Percentiles rank a stretch among this genome's conserved stretches.
These are phyloP conservation scores for Pseudoturritis turrita DNA, from an alignment of 345 rosid species.

Conservation along the genomic window DNA sequence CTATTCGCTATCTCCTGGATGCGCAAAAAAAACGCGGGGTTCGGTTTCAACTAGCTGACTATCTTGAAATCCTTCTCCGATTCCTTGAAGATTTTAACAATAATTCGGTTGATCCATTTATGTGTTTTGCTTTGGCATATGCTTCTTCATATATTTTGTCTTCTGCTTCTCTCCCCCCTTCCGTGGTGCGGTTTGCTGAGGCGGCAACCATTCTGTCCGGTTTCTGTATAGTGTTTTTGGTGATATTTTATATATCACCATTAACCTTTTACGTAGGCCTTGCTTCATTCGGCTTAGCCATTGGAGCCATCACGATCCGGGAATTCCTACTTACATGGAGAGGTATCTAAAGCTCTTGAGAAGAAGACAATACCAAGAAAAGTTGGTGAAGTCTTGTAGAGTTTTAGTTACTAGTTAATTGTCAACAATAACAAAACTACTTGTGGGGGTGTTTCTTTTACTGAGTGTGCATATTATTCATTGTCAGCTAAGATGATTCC, in stretches of 20 bases:
- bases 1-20: neutral
- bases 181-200: neutral
- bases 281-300: neutral
- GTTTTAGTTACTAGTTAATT: no score
- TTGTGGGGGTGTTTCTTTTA: no score
- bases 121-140: neutral
- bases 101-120: neutral
- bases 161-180: neutral
- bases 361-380: no score
- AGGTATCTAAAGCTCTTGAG: no score
- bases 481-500: no score
- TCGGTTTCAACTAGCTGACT: neutral
- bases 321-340: neutral
- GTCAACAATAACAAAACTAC: no score
- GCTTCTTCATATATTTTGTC: neutral
- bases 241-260: neutral
- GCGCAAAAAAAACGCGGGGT: neutral
- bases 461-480: no score
- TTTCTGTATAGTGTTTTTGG: neutral
- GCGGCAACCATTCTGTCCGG: neutral
- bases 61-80: neutral
- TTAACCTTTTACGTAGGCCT: neutral
- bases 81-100: neutral
- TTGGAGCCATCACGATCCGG: neutral
- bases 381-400: no score